These are phyloP conservation scores for Penicillium sp. DNA, from an alignment of 2,329 filamentous ascomycete species.

Conservation along the genomic window DNA sequence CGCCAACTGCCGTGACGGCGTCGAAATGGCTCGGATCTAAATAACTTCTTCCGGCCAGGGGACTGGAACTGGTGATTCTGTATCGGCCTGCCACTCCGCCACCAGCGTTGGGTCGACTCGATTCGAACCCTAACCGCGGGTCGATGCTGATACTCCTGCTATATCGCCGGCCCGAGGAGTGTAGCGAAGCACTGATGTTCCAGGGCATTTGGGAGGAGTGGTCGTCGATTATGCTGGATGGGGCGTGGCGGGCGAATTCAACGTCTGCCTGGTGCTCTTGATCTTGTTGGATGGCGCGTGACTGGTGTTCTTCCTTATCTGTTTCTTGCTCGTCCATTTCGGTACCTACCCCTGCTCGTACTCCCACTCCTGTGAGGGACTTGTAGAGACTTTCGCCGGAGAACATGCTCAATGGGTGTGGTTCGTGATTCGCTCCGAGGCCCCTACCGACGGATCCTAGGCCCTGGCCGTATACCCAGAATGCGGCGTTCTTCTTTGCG, in stretches of 20 bases:
- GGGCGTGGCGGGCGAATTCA: conserved; percentile 73
- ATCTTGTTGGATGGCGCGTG: background rate
- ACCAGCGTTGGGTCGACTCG: background rate
- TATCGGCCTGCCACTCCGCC: conserved; percentile 41
- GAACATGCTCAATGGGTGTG: conserved; percentile 62
- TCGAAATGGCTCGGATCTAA: conserved; percentile 25
- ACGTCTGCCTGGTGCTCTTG: conserved; percentile 47
- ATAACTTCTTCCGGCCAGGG: conserved; percentile 59
- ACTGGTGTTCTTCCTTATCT: background rate
- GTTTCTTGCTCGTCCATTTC: conserved; percentile 4
- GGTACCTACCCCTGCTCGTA: no score
- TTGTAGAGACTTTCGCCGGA: conserved; percentile 60
- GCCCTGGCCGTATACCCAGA: conserved; percentile 63
- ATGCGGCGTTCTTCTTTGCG: conserved; percentile 66
- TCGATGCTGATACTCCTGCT: conserved; percentile 36
- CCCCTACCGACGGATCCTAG: conserved; percentile 58
- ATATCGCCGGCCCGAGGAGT: conserved; percentile 52
- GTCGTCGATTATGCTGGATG: conserved; percentile 68
- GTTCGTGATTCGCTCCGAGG: conserved; percentile 44
- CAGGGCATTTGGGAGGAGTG: conserved; percentile 70
- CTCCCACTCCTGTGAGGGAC: conserved; percentile 46
- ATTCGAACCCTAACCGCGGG: conserved; percentile 6
- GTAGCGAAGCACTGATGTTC: conserved; percentile 63
- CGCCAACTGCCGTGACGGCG: no score
- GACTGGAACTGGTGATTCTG: conserved; percentile 63